These are phyloP conservation scores for Fusarium denticulatum DNA, from an alignment of 2,329 filamentous ascomycete species.

Conservation along the genomic window DNA sequence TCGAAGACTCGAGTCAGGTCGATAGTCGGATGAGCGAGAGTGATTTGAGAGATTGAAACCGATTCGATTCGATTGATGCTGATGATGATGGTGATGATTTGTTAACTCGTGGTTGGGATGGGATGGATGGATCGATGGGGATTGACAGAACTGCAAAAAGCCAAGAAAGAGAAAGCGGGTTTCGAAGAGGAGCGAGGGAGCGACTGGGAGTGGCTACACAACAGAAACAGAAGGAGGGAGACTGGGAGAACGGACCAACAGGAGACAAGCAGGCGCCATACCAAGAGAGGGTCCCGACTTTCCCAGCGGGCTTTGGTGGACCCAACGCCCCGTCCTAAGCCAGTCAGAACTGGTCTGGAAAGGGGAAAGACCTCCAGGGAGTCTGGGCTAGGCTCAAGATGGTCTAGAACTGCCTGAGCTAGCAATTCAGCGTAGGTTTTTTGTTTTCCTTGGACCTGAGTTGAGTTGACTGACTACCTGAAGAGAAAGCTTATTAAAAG, in stretches of 20 bases:
- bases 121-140: constrained; percentile 28
- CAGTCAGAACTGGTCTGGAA: constrained; percentile 24
- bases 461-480: not conserved
- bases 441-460: constrained; percentile 22
- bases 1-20: not conserved
- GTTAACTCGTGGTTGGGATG: constrained; percentile 24
- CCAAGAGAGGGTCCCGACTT: constrained; percentile 18
- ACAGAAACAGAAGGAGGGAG: constrained; percentile 20
- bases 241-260: constrained; percentile 32
- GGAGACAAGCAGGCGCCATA: constrained; percentile 33
- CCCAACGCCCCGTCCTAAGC: not conserved
- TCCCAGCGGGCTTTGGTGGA: constrained; percentile 22
- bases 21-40: constrained; percentile 8
- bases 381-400: constrained; percentile 15
- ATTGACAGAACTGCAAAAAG: constrained; percentile 39
- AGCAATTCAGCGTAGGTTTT: constrained; percentile 12
- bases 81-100: constrained; percentile 5
- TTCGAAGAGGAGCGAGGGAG: constrained; percentile 34
- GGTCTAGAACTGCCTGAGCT: constrained; percentile 3
- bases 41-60: not conserved
- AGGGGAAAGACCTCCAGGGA: constrained; percentile 27
- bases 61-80: not conserved
- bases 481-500: constrained; percentile 12
- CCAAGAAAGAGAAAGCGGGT: constrained; percentile 37
- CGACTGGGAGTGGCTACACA: constrained; percentile 32